Percentiles rank a stretch among this genome's conserved stretches.
These are phyloP conservation scores for Zasmidium cellare DNA, from an alignment of 2,329 filamentous ascomycete species.

Conservation along the genomic window DNA sequence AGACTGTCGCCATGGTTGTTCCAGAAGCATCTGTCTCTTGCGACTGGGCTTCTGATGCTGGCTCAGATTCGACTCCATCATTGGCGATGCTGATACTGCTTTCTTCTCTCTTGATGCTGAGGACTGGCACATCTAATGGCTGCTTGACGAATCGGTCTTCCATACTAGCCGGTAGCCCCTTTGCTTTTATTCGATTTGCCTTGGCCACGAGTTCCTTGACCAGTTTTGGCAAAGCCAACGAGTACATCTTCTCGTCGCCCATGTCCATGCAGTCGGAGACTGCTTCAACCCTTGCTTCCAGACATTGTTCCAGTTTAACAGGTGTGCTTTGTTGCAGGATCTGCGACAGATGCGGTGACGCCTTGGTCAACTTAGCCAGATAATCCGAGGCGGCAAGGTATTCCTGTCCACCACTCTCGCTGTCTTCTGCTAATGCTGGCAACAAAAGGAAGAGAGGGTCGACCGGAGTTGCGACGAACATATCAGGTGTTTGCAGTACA, in stretches of 20 bases:
- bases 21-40: slow-evolving; percentile 32
- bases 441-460: slow-evolving; percentile 84
- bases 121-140: slow-evolving; percentile 72
- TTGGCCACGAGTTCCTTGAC: slow-evolving; percentile 66
- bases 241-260: slow-evolving; percentile 84
- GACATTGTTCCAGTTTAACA: slow-evolving; percentile 45
- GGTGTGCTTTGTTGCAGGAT: slow-evolving; percentile 44
- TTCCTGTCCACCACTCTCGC: slow-evolving; percentile 18
- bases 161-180: slow-evolving; percentile 72
- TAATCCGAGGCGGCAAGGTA: slow-evolving; percentile 70
- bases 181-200: slow-evolving; percentile 65
- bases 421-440: slow-evolving; percentile 58
- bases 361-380: slow-evolving; percentile 60
- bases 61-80: slow-evolving; percentile 20
- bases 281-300: slow-evolving; percentile 57
- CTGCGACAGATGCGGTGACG: slow-evolving; percentile 59
- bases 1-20: slow-evolving; percentile 16
- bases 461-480: slow-evolving; percentile 81
- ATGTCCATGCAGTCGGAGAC: slow-evolving; percentile 84
- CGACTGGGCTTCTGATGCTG: slow-evolving; percentile 11
- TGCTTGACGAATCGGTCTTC: slow-evolving; percentile 81
- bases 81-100: slow-evolving; percentile 37
- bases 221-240: slow-evolving; percentile 72
- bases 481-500: slow-evolving; percentile 66
- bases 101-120: slow-evolving; percentile 64